Evolutionary conservation across 768 basidiomycete genomes (phyloP).

Genomic region (Botryobasidium botryosum): DNA sequence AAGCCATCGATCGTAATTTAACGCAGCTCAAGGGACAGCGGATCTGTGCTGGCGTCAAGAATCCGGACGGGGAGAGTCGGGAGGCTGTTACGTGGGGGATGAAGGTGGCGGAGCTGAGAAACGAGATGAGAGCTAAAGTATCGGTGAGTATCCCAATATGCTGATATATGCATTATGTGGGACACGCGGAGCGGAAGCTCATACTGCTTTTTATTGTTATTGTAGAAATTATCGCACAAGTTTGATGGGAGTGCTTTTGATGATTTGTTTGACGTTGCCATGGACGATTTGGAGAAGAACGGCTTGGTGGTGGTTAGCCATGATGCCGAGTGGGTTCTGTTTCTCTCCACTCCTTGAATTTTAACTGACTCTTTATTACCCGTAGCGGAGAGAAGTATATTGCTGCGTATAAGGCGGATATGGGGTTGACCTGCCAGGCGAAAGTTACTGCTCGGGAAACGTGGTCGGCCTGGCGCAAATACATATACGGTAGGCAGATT

Average conservation of each 20-base stretch:
- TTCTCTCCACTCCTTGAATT: slow-evolving; percentile 1
- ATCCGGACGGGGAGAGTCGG: slow-evolving; percentile 40
- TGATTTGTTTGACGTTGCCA: slow-evolving; percentile 62
- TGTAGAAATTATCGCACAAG: slow-evolving; percentile 25
- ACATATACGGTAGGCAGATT: slow-evolving; percentile 38
- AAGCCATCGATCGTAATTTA: slow-evolving; percentile 47
- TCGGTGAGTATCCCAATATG: slow-evolving; percentile 4
- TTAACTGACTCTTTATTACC: slow-evolving; percentile 2
- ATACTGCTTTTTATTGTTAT: not conserved
- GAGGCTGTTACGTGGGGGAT: slow-evolving; percentile 65
- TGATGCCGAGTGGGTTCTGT: slow-evolving; percentile 39
- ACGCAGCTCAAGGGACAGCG: slow-evolving; percentile 43
- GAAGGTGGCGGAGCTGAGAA: slow-evolving; percentile 38
- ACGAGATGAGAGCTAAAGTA: slow-evolving; percentile 15
- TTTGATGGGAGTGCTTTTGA: slow-evolving; percentile 27
- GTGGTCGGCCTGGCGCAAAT: slow-evolving; percentile 52
- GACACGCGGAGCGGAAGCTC: too few species aligned
- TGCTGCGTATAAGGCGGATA: slow-evolving; percentile 50
- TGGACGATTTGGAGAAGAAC: slow-evolving; percentile 58
- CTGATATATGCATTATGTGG: not conserved
- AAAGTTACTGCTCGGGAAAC: slow-evolving; percentile 46
- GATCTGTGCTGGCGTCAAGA: slow-evolving; percentile 38
- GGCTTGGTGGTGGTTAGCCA: slow-evolving; percentile 52
- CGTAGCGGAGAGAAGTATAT: slow-evolving; percentile 54
- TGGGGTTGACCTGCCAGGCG: slow-evolving; percentile 48